Evolutionary conservation across 768 basidiomycete species (phyloP).

Genomic region (Grammothele lineata): DNA sequence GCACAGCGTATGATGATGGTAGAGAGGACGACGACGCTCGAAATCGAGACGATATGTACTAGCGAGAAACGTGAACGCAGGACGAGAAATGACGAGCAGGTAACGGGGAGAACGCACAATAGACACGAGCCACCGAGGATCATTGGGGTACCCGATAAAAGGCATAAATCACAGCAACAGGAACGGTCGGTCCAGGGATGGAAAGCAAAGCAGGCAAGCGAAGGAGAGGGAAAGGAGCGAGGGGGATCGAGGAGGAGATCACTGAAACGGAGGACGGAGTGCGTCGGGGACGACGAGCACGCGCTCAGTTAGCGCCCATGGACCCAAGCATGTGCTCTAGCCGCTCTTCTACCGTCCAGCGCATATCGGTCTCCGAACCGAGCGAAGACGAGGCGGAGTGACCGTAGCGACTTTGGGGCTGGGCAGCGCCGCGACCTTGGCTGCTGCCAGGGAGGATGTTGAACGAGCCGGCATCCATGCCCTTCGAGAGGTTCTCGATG

Average conservation of each 20-base stretch:
- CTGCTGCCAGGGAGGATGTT: slow-evolving; percentile 53
- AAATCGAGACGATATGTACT: too few relatives aligned
- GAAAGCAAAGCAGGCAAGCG: slow-evolving; percentile 9
- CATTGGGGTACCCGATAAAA: slow-evolving; percentile 1
- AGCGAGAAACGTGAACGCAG: too few relatives aligned
- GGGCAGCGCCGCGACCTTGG: slow-evolving; percentile 31
- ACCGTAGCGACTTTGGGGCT: slow-evolving; percentile 6
- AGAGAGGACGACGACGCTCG: too few relatives aligned
- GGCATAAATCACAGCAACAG: slow-evolving; percentile 10
- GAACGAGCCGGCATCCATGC: slow-evolving; percentile 80
- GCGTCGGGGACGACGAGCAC: too few relatives aligned
- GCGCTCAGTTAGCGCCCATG: slow-evolving; percentile 27
- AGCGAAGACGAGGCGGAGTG: slow-evolving; percentile 61
- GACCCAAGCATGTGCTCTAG: slow-evolving; percentile 65
- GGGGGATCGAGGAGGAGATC: too few relatives aligned
- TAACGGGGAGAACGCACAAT: neutral
- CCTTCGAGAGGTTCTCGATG: slow-evolving; percentile 79
- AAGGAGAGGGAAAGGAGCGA: slow-evolving; percentile 1
- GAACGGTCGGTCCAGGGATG: too few relatives aligned
- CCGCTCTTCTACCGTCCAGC: slow-evolving; percentile 74
- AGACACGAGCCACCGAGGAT: slow-evolving; percentile 4
- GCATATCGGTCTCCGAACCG: slow-evolving; percentile 55
- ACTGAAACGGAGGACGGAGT: too few relatives aligned
- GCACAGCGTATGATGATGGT: slow-evolving; percentile 4
- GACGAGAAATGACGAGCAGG: neutral